Conservation (phyloP, 208 protist genomes). For the Acanthamoeba castellanii region DNA sequence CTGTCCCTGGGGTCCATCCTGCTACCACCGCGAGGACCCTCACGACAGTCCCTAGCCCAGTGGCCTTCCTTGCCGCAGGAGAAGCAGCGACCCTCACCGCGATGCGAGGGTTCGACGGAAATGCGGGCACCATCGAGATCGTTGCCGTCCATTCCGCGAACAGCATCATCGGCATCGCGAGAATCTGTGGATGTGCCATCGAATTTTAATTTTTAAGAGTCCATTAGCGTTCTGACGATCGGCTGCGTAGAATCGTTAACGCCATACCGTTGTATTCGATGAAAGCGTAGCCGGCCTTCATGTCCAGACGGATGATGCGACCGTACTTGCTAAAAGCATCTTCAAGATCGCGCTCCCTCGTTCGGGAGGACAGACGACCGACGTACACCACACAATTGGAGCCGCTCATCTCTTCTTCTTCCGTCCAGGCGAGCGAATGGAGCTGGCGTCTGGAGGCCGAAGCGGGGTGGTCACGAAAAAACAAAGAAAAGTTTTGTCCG, state of each 20-base stretch:
- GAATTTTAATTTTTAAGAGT: background rate
- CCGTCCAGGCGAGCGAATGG: no score
- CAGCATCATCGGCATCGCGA: conserved; percentile 71
- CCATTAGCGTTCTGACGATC: background rate
- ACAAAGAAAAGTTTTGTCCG: no score
- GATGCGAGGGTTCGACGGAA: conserved; percentile 43
- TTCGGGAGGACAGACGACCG: conserved; percentile 59
- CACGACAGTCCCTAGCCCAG: background rate
- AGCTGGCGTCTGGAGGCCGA: no score
- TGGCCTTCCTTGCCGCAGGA: conserved; percentile 5
- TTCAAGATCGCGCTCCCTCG: conserved; percentile 72
- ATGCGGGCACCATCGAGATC: conserved; percentile 52
- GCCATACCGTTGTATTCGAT: conserved; percentile 33
- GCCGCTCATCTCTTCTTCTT: no score
- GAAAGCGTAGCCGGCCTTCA: conserved; percentile 78
- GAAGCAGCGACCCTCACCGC: conserved; percentile 54
- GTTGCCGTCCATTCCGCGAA: conserved; percentile 64
- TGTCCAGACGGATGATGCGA: conserved; percentile 59
- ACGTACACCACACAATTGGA: conserved; percentile 62
- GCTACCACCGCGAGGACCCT: background rate
- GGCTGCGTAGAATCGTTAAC: background rate
- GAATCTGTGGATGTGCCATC: conserved; percentile 13
- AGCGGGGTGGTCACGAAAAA: no score
- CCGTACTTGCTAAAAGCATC: conserved; percentile 70
- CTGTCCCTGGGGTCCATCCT: background rate